Evolutionary conservation across 257 asterid genomes (phyloP).

Genomic region (Eucommia ulmoides): DNA sequence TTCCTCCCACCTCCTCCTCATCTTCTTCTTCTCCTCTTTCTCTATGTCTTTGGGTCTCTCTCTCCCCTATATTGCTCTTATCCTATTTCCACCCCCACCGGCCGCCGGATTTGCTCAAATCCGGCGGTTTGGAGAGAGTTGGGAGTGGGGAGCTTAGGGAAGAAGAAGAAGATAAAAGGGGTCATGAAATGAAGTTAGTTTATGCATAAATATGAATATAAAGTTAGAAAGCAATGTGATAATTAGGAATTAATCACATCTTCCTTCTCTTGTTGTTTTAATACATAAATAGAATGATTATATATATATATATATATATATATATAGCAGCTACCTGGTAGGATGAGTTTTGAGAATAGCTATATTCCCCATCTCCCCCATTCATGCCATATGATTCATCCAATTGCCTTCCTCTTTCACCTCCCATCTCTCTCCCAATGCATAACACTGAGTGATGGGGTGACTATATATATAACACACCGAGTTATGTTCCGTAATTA

Average conservation of each 20-base stretch:
- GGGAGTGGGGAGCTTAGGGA: not conserved
- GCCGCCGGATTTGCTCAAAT: no score
- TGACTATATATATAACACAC: no score
- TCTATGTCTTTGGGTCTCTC: no score
- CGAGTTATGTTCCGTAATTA: no score
- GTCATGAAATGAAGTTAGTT: not conserved
- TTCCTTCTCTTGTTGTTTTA: not conserved
- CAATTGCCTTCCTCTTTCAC: not conserved
- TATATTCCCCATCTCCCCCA: slow-evolving; percentile 9
- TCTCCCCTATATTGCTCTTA: no score
- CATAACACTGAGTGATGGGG: no score
- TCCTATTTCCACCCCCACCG: no score
- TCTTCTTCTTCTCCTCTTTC: no score
- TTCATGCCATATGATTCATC: slow-evolving; percentile 1
- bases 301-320: not conserved
- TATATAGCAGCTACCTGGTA: no score
- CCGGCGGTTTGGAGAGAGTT: no score
- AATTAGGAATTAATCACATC: no score
- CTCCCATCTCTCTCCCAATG: not conserved
- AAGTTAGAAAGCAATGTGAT: not conserved
- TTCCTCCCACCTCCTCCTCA: no score
- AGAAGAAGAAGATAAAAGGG: not conserved
- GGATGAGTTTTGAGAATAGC: slow-evolving; percentile 7
- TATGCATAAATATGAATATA: not conserved
- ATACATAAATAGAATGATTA: not conserved